Base-by-base conservation (phyloP, 1,139 yeast species). In the Lodderomyces theae region DNA sequence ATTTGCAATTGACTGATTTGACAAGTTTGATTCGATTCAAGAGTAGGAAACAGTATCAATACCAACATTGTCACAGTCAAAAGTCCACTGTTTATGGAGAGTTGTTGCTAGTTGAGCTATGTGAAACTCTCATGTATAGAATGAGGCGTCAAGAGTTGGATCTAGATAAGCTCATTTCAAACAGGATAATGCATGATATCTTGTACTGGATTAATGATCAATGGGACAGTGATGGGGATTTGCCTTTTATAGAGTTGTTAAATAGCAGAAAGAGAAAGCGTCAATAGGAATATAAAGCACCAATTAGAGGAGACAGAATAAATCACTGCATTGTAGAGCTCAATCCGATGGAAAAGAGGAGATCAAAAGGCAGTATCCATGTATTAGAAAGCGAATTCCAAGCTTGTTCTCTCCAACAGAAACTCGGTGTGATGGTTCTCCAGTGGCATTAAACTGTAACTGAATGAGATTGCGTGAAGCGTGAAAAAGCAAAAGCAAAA, bases 71-170 rank as follows among this genome's bases (percentile, higher is more conserved):
- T n/a, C n/a, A n/a, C 68, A 76, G 7, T 3, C 10, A 11, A 8
- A 34, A 13, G 16, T 23, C 21, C 5, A 11, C 5, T 25, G 16
- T 8, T n/a, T 12, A 12, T 12, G 18, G 31, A 8, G 31, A 28
- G 18, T 71, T 79, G 2, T 72, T 88, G 11, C 60, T 87, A 35
- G 70, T 89, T 17, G 96, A 88, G 60, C 80, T 88, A 25, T 86
- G 96, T 59, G 95, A 86, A 53, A 61, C 68, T 2, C 66, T 87
- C 35, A 82, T 82, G 56, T 58, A 64, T 21, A 67, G 80, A 43
- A 72, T 86, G 68, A 66, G 78, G 44, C 72, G 74, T 39, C 86
- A 82, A 45, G 90, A 86, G 51, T 60, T 74, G 51, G 73, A 67
- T 43, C 61, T 84, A 58, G 88, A 82, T 53, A 67, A 71, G 52